Conservation (phyloP, 805 yeast species). For the Nakazawaea populi region DNA sequence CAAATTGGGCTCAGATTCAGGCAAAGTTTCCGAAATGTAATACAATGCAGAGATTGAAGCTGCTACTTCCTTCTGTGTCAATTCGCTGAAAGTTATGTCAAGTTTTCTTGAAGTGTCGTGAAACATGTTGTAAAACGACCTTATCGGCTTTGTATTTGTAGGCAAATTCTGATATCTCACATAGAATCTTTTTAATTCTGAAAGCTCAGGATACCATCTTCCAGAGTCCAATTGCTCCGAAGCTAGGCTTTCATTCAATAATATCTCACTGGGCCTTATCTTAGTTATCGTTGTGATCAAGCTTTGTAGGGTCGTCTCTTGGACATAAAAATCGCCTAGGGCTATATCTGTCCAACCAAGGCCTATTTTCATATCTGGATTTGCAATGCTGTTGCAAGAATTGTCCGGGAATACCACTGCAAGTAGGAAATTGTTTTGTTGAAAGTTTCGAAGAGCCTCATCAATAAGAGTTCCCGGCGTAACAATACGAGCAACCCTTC, state of each 20-base stretch:
- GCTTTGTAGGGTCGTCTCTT: constrained; percentile 53
- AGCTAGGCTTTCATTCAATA: constrained; percentile 46
- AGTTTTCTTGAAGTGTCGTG: constrained; percentile 24
- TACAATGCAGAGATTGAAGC: constrained; percentile 60
- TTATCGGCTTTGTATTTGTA: constrained; percentile 31
- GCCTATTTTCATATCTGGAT: constrained; percentile 49
- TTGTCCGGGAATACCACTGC: constrained; percentile 57
- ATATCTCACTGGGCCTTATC: constrained; percentile 74
- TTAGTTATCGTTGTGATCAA: constrained; percentile 69
- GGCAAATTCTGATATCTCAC: constrained; percentile 47
- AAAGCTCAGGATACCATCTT: constrained; percentile 49
- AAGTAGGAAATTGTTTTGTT: constrained; percentile 63
- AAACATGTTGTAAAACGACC: constrained; percentile 34
- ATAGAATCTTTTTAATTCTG: constrained; percentile 54
- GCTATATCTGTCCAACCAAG: constrained; percentile 87
- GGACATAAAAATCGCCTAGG: constrained; percentile 71
- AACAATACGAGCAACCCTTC: constrained; percentile 74
- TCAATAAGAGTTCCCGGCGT: constrained; percentile 93
- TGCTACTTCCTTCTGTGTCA: constrained; percentile 43
- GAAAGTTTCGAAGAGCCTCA: constrained; percentile 73
- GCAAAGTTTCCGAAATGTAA: constrained; percentile 71
- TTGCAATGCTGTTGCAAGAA: constrained; percentile 30
- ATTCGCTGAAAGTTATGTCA: constrained; percentile 16
- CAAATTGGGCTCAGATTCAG: constrained; percentile 56
- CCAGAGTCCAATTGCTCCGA: constrained; percentile 35